These are phyloP conservation scores for Chaetomium tenue DNA, from an alignment of 495 filamentous ascomycete species.

Conservation along the genomic window DNA sequence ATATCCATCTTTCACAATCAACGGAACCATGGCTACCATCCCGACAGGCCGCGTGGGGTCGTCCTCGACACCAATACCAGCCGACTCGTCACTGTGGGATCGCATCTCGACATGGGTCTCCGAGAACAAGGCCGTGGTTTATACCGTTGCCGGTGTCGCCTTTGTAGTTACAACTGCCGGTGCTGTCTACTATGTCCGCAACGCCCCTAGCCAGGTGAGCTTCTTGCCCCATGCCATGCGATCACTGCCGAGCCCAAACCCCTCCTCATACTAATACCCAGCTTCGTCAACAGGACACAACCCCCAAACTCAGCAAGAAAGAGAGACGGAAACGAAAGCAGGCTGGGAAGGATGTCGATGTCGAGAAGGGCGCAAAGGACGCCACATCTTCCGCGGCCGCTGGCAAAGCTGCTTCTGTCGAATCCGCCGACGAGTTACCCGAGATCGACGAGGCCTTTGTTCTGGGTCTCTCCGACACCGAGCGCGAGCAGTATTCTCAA, in stretches of 20 bases:
- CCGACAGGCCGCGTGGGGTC: conserved; percentile 43
- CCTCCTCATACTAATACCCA: not conserved
- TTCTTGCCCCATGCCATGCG: not conserved
- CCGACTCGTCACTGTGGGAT: conserved; percentile 74
- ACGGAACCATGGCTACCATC: conserved; percentile 41
- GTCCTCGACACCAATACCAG: conserved; percentile 39
- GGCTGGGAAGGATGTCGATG: conserved; percentile 61
- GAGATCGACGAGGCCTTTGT: conserved; percentile 81
- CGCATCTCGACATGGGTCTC: conserved; percentile 88
- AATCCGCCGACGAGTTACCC: conserved; percentile 74
- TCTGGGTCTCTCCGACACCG: conserved; percentile 63
- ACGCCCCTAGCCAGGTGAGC: conserved; percentile 39
- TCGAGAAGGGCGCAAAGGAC: conserved; percentile 30
- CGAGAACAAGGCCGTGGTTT: conserved; percentile 91
- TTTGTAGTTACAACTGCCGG: conserved; percentile 87
- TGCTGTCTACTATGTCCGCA: conserved; percentile 80
- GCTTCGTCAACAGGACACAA: conserved; percentile 25
- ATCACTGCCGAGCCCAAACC: not conserved
- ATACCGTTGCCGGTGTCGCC: conserved; percentile 91
- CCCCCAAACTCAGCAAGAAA: conserved; percentile 51
- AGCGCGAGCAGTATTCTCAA: conserved; percentile 77
- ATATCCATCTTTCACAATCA: conserved; percentile 4
- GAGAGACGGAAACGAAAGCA: conserved; percentile 68
- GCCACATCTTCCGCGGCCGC: conserved; percentile 35
- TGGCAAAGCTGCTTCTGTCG: conserved; percentile 53